phyloP scores from a whole-genome alignment of 257 asterid genomes.

The Eustoma russellianum region DNA sequence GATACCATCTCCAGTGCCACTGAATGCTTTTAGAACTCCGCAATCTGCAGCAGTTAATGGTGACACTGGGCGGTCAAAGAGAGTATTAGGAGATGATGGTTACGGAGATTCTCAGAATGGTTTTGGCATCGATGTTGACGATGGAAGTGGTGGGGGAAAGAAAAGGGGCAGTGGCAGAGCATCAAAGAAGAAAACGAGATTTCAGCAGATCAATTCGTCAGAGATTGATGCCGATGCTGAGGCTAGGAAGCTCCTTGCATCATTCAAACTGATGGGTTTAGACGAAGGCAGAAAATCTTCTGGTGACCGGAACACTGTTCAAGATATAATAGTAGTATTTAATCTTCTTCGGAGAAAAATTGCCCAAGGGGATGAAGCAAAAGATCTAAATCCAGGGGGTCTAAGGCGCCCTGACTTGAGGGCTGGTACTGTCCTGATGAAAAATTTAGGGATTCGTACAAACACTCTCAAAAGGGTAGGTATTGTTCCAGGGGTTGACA shows the following conservation, averaged over 20 bases:
- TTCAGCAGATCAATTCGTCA: constrained; percentile 10
- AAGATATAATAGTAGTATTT: constrained; percentile 42
- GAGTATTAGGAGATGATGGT: constrained; percentile 45
- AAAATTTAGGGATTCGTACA: constrained; percentile 59
- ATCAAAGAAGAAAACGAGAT: constrained; percentile 24
- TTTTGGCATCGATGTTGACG: constrained; percentile 23
- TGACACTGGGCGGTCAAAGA: constrained; percentile 27
- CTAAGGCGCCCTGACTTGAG: constrained; percentile 69
- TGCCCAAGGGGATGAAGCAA: constrained; percentile 57
- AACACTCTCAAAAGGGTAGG: constrained; percentile 61
- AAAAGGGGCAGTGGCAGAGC: constrained; percentile 30
- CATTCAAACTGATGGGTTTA: constrained; percentile 43
- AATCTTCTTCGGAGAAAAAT: constrained; percentile 52
- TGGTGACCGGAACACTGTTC: constrained; percentile 51
- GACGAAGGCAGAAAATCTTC: constrained; percentile 43
- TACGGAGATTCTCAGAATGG: constrained; percentile 36
- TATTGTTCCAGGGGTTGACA: constrained; percentile 65
- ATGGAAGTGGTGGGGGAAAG: constrained; percentile 34
- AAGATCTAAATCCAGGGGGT: constrained; percentile 31
- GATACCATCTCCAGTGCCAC: constrained; percentile 56
- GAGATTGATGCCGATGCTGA: constrained; percentile 39
- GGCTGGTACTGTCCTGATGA: constrained; percentile 42
- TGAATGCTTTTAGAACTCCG: constrained; percentile 69
- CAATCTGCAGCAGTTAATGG: constrained; percentile 41
- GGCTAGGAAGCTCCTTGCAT: constrained; percentile 29